Percentiles rank a stretch among this genome's conserved stretches.
phyloP scores from a whole-genome alignment of 139 green algal species.

The Asterochloris sp. region DNA sequence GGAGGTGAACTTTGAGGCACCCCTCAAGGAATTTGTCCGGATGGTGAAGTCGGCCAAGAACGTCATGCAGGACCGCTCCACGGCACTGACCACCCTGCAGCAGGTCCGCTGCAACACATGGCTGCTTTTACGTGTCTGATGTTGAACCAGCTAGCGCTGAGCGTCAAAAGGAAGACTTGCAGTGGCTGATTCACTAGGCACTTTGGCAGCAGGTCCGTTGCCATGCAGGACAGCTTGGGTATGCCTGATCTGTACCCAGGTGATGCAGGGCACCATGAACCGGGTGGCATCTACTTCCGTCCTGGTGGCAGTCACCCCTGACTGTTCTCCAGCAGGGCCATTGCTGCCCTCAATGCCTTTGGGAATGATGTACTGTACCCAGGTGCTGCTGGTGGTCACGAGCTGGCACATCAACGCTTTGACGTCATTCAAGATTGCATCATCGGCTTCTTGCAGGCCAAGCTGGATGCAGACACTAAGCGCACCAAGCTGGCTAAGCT shows the following conservation, averaged over 20 bases:
- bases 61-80: conserved; percentile 61
- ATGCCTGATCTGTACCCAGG: neutral
- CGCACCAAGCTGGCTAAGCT: conserved; percentile 72
- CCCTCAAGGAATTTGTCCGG: conserved; percentile 80
- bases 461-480: conserved; percentile 61
- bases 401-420: too few relatives aligned
- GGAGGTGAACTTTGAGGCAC: conserved; percentile 69
- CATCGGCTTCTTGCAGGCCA: conserved; percentile 24
- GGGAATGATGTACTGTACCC: too few relatives aligned
- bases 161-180: neutral
- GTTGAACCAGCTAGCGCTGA: neutral
- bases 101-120: conserved; percentile 14
- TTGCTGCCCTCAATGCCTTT: too few relatives aligned
- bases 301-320: too few relatives aligned
- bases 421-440: neutral
- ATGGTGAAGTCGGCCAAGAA: conserved; percentile 61
- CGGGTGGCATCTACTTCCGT: too few relatives aligned
- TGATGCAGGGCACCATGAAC: too few relatives aligned
- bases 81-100: conserved; percentile 45
- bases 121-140: neutral
- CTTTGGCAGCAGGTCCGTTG: neutral
- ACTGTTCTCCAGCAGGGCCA: too few relatives aligned
- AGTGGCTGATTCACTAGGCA: neutral
- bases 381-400: too few relatives aligned
- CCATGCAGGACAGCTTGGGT: neutral